Evolutionary conservation across 176 grass and related monocot genomes (phyloP).

Genomic region (Carex littledalei): DNA sequence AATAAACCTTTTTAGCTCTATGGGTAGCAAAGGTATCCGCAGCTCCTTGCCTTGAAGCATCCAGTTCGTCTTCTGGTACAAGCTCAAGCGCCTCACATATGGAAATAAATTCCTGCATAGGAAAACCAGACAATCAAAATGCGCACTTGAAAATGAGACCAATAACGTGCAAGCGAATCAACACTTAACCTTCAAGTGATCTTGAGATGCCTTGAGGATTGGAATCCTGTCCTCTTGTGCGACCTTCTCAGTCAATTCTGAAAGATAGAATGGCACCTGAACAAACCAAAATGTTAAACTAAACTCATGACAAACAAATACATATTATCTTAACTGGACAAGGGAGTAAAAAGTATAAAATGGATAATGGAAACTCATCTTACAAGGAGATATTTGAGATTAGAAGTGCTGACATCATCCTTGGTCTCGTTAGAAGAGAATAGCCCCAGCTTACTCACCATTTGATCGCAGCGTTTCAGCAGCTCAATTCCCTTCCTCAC

Average conservation of each 20-base stretch:
- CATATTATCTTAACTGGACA: neutral
- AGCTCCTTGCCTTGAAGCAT: conserved; percentile 32
- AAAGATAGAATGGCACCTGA: conserved; percentile 73
- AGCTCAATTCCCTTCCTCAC: conserved; percentile 55
- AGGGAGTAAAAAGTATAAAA: neutral
- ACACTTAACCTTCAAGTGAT: conserved; percentile 67
- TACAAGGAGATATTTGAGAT: conserved; percentile 86
- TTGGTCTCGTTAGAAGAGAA: conserved; percentile 92
- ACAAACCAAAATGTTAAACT: neutral
- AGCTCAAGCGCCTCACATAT: conserved; percentile 75
- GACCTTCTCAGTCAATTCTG: conserved; percentile 66
- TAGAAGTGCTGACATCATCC: conserved; percentile 88
- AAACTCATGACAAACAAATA: neutral
- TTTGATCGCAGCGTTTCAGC: conserved; percentile 67
- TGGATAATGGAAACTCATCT: neutral
- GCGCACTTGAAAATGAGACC: neutral
- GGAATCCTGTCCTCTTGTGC: conserved; percentile 50
- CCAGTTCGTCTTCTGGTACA: conserved; percentile 60
- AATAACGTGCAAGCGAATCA: neutral
- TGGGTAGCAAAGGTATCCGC: conserved; percentile 37
- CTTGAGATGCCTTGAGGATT: conserved; percentile 48
- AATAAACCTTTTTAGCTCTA: conserved; percentile 75
- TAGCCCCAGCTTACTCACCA: conserved; percentile 77
- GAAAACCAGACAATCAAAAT: neutral
- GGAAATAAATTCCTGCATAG: conserved; percentile 74